Base-by-base conservation (phyloP, 2,329 filamentous ascomycete genomes). In the Davidsoniella australis region DNA sequence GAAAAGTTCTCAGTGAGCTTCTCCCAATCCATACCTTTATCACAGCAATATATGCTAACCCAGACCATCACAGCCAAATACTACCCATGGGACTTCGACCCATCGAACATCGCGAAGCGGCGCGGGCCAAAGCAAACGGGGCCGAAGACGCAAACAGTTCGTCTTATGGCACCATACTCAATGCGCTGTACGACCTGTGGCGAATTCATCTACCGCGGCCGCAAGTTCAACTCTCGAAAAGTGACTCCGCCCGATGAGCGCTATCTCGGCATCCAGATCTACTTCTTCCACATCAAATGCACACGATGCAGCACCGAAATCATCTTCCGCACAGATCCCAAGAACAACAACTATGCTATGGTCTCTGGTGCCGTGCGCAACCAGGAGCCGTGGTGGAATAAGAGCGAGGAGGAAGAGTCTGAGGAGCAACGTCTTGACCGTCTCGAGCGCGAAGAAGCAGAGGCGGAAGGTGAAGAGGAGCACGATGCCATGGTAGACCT, bases 141-240 rank as follows among this genome's bases (percentile, higher is more conserved):
- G 0, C 85, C 85, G 0, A 85, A 85, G 57, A 73, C 86, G 7
- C 85, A 93, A 59, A 86, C 82, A 0, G 87, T 96, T 48, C 81
- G 88, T 41, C 71, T 96, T 33, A 95, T 95, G 86, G 66, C 57
- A 41, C 62, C 62, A 1, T 66, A 66, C 48, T 60, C 59, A 2
- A 64, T 66, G 62, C 66, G 66, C 36, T 72, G 69, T 56, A 65
- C 64, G 2, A 64, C 63, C 1, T 73, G 71, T 53, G 70, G 69
- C 53, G 84, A 93, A 65, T 94, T 82, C 68, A 91, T 94, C 60
- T 89, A 93, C 71, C 85, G 86, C 58, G 88, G 88, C 0, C 78
- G 88, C 53, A 96, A 95, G 60, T 96, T 96, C 73, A 96, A 96
- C 66, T 82, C 86, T 2, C 75, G 85, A 36, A 98, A 98, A 61